Evolutionary conservation across 768 basidiomycete species (phyloP).

Genomic region (Punctularia strigosozonata): DNA sequence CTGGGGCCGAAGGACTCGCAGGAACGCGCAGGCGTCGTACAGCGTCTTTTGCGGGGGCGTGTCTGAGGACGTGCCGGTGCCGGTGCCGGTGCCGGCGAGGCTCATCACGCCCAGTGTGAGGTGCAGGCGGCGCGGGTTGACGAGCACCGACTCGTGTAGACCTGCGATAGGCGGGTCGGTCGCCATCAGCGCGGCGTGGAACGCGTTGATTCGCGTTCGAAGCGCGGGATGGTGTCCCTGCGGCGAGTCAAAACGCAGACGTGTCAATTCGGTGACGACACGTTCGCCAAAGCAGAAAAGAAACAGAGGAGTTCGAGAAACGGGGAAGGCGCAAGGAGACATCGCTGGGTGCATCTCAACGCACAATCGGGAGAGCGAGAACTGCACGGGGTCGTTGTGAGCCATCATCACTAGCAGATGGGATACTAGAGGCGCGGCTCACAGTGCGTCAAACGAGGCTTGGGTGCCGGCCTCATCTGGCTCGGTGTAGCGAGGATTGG

Average conservation of each 20-base stretch:
- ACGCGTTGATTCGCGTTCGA: conserved; percentile 12
- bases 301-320: neutral
- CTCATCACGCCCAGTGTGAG: conserved; percentile 69
- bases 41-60: conserved; percentile 8
- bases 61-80: neutral
- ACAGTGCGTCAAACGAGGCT: conserved; percentile 10
- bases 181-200: conserved; percentile 19
- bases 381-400: conserved; percentile 3
- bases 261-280: neutral
- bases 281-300: neutral
- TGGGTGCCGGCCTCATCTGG: neutral
- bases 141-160: conserved; percentile 47
- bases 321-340: neutral
- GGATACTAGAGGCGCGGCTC: neutral
- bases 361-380: conserved; percentile 12
- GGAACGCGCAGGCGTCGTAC: conserved; percentile 12
- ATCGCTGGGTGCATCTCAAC: neutral
- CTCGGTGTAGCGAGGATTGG: neutral
- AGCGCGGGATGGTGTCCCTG: conserved; percentile 22
- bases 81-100: conserved; percentile 19
- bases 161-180: conserved; percentile 28
- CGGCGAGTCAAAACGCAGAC: neutral
- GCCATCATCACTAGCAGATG: neutral
- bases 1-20: conserved; percentile 16
- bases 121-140: conserved; percentile 48